These are phyloP conservation scores for Penicillium paradoxum DNA, from an alignment of 495 filamentous ascomycete genomes.

Conservation along the genomic window DNA sequence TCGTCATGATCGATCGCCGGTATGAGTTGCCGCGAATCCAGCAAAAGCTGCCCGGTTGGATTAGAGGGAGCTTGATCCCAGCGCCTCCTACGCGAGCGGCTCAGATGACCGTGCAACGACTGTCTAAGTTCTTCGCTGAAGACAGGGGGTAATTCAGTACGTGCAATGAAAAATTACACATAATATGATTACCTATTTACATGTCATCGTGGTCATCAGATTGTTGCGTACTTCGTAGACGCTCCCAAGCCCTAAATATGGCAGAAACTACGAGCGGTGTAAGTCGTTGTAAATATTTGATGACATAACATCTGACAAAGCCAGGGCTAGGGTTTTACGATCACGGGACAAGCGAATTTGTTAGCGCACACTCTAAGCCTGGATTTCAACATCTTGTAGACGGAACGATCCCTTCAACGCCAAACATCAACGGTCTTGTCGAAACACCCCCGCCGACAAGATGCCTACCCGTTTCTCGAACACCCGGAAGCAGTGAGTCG, in stretches of 20 bases:
- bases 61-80: conserved; percentile 47
- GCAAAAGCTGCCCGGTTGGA: conserved; percentile 85
- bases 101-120: conserved; percentile 24
- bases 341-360: conserved; percentile 37
- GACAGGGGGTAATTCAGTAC: neutral
- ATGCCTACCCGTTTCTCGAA: conserved; percentile 83
- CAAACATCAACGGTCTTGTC: conserved; percentile 44
- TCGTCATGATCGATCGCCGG: conserved; percentile 75
- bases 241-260: neutral
- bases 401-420: conserved; percentile 40
- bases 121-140: conserved; percentile 35
- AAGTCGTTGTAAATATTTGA: neutral
- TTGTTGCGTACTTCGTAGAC: neutral
- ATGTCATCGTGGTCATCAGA: neutral
- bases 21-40: conserved; percentile 66
- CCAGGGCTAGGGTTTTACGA: conserved; percentile 28
- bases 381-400: conserved; percentile 40
- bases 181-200: neutral
- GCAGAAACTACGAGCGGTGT: conserved; percentile 8
- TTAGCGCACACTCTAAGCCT: conserved; percentile 45
- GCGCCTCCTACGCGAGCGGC: conserved; percentile 21
- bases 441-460: conserved; percentile 44
- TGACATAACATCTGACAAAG: conserved; percentile 11
- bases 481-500: conserved; percentile 77
- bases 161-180: neutral